A percentile compares a stretch with the other conserved stretches of the same genome.
Evolutionary conservation across 148 eudicot species (phyloP).

Genomic region (Persicaria tinctoria): DNA sequence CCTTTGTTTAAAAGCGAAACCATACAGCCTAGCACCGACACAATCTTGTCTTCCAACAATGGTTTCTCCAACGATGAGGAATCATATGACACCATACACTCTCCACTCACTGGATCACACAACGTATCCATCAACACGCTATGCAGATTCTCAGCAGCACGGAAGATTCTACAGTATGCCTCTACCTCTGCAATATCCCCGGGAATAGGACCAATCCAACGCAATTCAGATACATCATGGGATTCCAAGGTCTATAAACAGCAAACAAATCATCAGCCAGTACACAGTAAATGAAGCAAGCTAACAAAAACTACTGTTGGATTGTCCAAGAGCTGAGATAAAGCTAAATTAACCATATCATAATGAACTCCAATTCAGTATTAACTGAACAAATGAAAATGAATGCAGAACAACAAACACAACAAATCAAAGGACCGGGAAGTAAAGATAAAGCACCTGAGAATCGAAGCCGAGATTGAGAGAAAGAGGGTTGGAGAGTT

Average conservation of each 20-base stretch:
- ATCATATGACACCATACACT: slow-evolving; percentile 75
- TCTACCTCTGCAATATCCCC: slow-evolving; percentile 98
- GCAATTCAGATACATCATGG: slow-evolving; percentile 47
- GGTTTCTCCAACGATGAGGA: slow-evolving; percentile 52
- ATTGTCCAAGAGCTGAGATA: not conserved
- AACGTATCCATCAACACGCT: slow-evolving; percentile 73
- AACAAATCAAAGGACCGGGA: not conserved
- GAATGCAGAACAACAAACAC: slow-evolving; percentile 3
- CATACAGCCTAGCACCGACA: slow-evolving; percentile 93
- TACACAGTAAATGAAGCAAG: not conserved
- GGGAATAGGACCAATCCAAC: slow-evolving; percentile 90
- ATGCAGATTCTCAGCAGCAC: slow-evolving; percentile 80
- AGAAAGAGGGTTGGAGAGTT: slow-evolving; percentile 42
- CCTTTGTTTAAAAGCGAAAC: slow-evolving; percentile 83
- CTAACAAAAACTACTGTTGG: not conserved
- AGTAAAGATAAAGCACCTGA: slow-evolving; percentile 28
- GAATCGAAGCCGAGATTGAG: slow-evolving; percentile 55
- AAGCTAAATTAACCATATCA: not conserved
- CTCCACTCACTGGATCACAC: slow-evolving; percentile 84
- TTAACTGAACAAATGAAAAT: not conserved
- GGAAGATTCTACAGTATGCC: slow-evolving; percentile 90
- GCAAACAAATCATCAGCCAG: slow-evolving; percentile 8
- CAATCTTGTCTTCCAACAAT: slow-evolving; percentile 75
- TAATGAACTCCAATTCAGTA: not conserved
- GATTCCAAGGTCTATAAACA: slow-evolving; percentile 39